These are phyloP conservation scores for Leccinum subspadiceum DNA, from an alignment of 1,284 basidiomycete genomes.

Conservation along the genomic window DNA sequence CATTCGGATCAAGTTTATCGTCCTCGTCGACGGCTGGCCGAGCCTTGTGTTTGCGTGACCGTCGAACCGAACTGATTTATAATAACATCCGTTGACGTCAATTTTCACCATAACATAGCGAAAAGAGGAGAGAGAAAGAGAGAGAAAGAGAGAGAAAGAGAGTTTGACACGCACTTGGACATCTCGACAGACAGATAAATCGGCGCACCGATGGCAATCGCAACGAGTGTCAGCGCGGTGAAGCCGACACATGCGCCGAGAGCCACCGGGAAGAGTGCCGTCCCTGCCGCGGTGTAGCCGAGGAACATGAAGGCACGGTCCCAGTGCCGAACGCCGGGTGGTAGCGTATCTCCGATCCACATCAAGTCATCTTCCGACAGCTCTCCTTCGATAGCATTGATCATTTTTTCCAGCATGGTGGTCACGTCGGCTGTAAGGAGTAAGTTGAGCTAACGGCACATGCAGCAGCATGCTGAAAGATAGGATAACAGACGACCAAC, in stretches of 20 bases:
- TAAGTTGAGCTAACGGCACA: not conserved
- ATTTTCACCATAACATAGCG: not conserved
- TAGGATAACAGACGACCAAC: conserved; percentile 7
- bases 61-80: not conserved
- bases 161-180: not conserved
- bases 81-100: not conserved
- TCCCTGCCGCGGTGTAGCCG: too few species aligned
- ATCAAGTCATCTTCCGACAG: not conserved
- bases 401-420: not conserved
- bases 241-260: not conserved
- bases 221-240: not conserved
- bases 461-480: not conserved
- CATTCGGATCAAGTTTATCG: not conserved
- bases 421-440: conserved; percentile 17
- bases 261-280: too few species aligned
- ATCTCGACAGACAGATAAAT: not conserved
- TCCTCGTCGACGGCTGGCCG: not conserved
- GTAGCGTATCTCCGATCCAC: too few species aligned
- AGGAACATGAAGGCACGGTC: too few species aligned
- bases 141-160: too few species aligned
- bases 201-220: not conserved
- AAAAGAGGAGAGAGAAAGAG: not conserved
- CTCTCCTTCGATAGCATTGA: conserved; percentile 20
- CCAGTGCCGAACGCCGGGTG: too few species aligned
- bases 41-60: not conserved